These are phyloP conservation scores for Camillea tinctor DNA, from an alignment of 2,329 filamentous ascomycete species.

Conservation along the genomic window DNA sequence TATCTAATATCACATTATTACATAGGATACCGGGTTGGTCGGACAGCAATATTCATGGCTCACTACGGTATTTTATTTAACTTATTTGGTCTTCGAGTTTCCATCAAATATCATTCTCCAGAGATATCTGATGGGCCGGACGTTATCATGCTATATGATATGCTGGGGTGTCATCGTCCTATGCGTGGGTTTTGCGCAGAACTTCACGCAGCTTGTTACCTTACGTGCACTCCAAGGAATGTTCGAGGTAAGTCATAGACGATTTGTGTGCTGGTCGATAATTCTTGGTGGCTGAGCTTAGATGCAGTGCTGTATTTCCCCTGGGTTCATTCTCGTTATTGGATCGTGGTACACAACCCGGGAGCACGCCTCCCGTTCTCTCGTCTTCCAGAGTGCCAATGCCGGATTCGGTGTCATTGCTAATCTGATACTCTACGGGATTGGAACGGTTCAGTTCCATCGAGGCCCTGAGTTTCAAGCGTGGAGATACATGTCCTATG, in stretches of 20 bases:
- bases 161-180: conserved; percentile 36
- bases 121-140: conserved; percentile 32
- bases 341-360: conserved; percentile 37
- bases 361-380: conserved; percentile 36
- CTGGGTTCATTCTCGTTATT: conserved; percentile 38
- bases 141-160: conserved; percentile 33
- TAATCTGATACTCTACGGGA: conserved; percentile 36
- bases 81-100: conserved; percentile 34
- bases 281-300: neutral
- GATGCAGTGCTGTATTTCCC: conserved; percentile 36
- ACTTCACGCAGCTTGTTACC: conserved; percentile 37
- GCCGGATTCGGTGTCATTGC: conserved; percentile 38
- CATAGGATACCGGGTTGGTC: conserved; percentile 29
- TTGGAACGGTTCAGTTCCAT: conserved; percentile 31
- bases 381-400: conserved; percentile 38
- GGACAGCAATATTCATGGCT: conserved; percentile 37
- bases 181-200: conserved; percentile 37
- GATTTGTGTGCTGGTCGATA: neutral
- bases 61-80: conserved; percentile 34
- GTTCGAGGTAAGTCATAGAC: conserved; percentile 28
- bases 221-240: conserved; percentile 37
- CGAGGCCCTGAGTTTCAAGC: conserved; percentile 31
- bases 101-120: conserved; percentile 33
- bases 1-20: neutral
- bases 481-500: conserved; percentile 40